Evolutionary conservation across 805 yeast genomes (phyloP).

Genomic region (Wickerhamomyces chaumierensis): DNA sequence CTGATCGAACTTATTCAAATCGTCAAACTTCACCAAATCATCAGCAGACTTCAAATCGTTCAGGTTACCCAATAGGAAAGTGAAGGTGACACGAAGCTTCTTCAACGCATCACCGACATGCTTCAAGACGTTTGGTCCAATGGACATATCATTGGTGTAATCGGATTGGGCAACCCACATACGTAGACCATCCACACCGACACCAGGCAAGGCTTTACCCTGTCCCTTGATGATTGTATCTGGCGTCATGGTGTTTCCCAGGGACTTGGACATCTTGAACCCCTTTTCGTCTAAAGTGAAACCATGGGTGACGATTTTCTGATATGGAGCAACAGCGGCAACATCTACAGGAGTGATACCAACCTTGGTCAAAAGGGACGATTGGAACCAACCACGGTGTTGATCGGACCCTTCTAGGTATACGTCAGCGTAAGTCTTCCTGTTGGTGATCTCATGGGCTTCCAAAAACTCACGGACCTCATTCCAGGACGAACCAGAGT

Average conservation of each 20-base stretch:
- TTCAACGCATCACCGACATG: conserved; percentile 74
- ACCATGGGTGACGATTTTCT: conserved; percentile 80
- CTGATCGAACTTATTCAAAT: conserved; percentile 43
- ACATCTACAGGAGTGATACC: conserved; percentile 24
- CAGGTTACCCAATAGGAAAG: conserved; percentile 73
- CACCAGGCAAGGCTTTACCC: conserved; percentile 36
- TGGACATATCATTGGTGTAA: conserved; percentile 68
- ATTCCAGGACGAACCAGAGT: conserved; percentile 90
- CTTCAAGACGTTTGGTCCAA: conserved; percentile 59
- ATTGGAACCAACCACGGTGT: conserved; percentile 98
- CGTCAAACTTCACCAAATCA: conserved; percentile 25
- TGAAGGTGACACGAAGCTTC: conserved; percentile 73
- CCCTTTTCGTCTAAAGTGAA: conserved; percentile 82
- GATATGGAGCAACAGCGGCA: conserved; percentile 47
- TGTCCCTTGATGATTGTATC: conserved; percentile 53
- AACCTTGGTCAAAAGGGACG: conserved; percentile 73
- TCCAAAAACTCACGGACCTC: conserved; percentile 31
- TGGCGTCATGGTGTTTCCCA: conserved; percentile 76
- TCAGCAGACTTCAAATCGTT: conserved; percentile 21
- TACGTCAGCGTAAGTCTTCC: conserved; percentile 57
- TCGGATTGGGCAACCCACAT: conserved; percentile 86
- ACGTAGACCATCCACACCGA: conserved; percentile 88
- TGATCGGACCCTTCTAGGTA: conserved; percentile 97
- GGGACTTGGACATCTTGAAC: conserved; percentile 86
- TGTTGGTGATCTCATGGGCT: conserved; percentile 22